phyloP scores from a whole-genome alignment of 257 asterid genomes.

The Petrea volubilis region DNA sequence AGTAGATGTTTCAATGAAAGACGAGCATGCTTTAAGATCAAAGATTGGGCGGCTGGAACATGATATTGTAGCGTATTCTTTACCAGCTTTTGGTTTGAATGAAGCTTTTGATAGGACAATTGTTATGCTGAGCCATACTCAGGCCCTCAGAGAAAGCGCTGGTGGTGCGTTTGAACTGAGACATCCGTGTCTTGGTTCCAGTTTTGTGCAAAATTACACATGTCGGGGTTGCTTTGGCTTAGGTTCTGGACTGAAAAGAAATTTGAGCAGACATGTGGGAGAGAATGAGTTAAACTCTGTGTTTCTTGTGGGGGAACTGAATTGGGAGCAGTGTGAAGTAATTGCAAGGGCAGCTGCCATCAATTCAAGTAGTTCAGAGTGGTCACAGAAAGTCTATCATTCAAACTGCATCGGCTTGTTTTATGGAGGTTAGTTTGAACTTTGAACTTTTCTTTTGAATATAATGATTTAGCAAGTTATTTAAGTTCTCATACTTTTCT shows the following conservation, averaged over 20 bases:
- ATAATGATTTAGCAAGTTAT: constrained; percentile 1
- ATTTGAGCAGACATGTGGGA: constrained; percentile 17
- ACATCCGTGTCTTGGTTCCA: constrained; percentile 76
- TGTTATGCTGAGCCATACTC: constrained; percentile 59
- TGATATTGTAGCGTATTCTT: constrained; percentile 54
- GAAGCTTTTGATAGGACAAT: constrained; percentile 78
- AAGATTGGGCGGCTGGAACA: constrained; percentile 52
- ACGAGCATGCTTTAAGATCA: constrained; percentile 47
- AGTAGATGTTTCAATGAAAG: constrained; percentile 32
- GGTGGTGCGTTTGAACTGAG: constrained; percentile 53
- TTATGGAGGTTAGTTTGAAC: constrained; percentile 52
- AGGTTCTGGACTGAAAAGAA: constrained; percentile 25
- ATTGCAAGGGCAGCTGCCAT: constrained; percentile 68
- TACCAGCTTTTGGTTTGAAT: constrained; percentile 75
- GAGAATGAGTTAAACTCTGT: constrained; percentile 33
- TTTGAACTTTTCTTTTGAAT: constrained; percentile 12
- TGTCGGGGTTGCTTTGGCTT: constrained; percentile 59
- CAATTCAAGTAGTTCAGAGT: constrained; percentile 56
- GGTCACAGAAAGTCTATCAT: constrained; percentile 26
- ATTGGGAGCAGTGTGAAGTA: constrained; percentile 66
- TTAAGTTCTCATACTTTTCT: background rate
- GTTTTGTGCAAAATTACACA: constrained; percentile 58
- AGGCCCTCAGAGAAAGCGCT: constrained; percentile 37
- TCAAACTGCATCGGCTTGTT: constrained; percentile 64
- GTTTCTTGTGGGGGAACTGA: constrained; percentile 59